Evolutionary conservation across 2,329 filamentous ascomycete genomes (phyloP), one percentile per base, ranked within the genome.

Genomic region (Cercospora citrullina): DNA sequence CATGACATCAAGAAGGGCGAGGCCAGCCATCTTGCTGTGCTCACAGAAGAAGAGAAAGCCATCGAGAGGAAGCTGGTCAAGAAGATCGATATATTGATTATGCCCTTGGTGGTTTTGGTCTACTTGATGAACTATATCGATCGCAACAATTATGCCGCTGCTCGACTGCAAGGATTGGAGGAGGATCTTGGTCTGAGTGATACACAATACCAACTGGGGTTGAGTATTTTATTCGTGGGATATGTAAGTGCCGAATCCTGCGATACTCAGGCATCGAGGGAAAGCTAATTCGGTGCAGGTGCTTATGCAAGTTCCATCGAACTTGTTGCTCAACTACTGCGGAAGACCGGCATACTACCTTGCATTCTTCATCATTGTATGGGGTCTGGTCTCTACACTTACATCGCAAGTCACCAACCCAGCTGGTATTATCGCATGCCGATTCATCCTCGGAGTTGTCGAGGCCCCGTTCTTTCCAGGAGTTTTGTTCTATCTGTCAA

Each of bases 361-460:
- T 45, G 81, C 94, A 63, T 97, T 96, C 65, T 76, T 96, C 75
- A 96, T 97, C 90, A 84, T 86, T 72, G 83, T 86, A 1, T 88
- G 90, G 91, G 91, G 91, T 2, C 86, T 92, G 16, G 87, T 91
- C 83, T 87, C 89, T 2, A 87, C 88, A 7, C 58, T 77, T 6
- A 77, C 75, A 14, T 74, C 72, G 3, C 72, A 76, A 64, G 75
- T 76, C 31, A 72, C 71, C 23, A 71, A 67, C 36, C 73, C 72
- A 42, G 71, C 68, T 8, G 71, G 71, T 28, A 73, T 78, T 33
- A 69, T 78, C n/a, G 76, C 76, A 3, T 75, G 72, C 42, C 78
- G 82, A 6, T 82, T 82, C 75, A 92, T 92, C 74, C 83, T 94
- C 0, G 91, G 91, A 26, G 81, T 94, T 23, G 86, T 76, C 1